phyloP scores from a whole-genome alignment of 306 rosid species.

The Pyrus betulifolia region DNA sequence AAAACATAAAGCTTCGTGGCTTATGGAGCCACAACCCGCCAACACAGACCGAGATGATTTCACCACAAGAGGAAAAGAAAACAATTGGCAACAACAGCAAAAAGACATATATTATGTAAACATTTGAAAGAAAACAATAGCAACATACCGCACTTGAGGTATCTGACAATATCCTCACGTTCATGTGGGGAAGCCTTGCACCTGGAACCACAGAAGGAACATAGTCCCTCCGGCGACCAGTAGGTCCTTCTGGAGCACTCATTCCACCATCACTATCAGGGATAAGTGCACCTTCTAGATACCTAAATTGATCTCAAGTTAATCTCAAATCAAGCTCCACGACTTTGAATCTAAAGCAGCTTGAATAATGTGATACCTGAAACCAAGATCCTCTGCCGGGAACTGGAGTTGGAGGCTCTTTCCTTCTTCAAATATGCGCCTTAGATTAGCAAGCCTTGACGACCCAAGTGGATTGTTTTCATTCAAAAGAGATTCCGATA shows the following conservation, averaged over 20 bases:
- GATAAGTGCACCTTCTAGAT: slow-evolving; percentile 68
- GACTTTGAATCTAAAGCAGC: not conserved
- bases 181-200: slow-evolving; percentile 84
- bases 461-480: slow-evolving; percentile 76
- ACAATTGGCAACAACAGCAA: not conserved
- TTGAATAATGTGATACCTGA: slow-evolving; percentile 48
- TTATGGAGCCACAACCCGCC: not conserved
- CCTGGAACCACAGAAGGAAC: slow-evolving; percentile 78
- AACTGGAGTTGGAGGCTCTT: slow-evolving; percentile 96
- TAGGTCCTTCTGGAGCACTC: slow-evolving; percentile 41
- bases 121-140: not conserved
- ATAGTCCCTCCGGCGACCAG: slow-evolving; percentile 75
- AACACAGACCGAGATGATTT: not conserved
- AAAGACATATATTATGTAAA: not conserved
- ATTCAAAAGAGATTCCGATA: slow-evolving; percentile 58
- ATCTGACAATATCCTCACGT: slow-evolving; percentile 40
- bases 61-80: not conserved
- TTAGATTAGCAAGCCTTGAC: slow-evolving; percentile 68
- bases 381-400: slow-evolving; percentile 97
- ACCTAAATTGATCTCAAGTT: slow-evolving; percentile 31
- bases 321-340: not conserved
- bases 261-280: slow-evolving; percentile 30
- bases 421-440: slow-evolving; percentile 81
- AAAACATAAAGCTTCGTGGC: not conserved
- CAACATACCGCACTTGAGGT: slow-evolving; percentile 48